Percentiles rank a stretch among this genome's conserved stretches.
Conservation (phyloP, 768 basidiomycete species). For the Boletus bicolor region DNA sequence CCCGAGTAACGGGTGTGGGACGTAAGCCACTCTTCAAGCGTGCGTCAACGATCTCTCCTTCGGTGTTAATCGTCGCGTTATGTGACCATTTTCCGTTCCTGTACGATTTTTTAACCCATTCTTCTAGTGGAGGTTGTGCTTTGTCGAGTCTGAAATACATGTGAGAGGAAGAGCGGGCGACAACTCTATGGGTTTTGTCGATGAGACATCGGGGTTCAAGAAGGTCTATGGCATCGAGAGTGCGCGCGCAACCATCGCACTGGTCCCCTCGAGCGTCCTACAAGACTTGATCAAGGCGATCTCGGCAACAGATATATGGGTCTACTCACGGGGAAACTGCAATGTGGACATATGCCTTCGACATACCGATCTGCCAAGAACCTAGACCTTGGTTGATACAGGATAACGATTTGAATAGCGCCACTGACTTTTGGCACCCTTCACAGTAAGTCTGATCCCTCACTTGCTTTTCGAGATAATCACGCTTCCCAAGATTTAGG, state of each 20-base stretch:
- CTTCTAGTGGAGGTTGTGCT: conserved; percentile 78
- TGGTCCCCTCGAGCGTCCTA: conserved; percentile 98
- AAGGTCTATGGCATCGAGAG: conserved; percentile 90
- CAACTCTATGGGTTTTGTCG: conserved; percentile 73
- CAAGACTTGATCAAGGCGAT: neutral
- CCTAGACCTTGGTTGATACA: conserved; percentile 36
- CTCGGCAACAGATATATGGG: neutral
- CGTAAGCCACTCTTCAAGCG: conserved; percentile 81
- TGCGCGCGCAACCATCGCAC: conserved; percentile 91
- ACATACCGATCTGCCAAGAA: conserved; percentile 98
- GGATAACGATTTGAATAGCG: neutral
- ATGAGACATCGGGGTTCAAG: conserved; percentile 93
- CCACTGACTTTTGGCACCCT: conserved; percentile 72
- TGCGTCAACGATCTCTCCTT: conserved; percentile 87
- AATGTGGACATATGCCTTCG: conserved; percentile 96
- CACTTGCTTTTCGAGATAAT: conserved; percentile 73
- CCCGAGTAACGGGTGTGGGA: conserved; percentile 89
- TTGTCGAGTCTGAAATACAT: conserved; percentile 88
- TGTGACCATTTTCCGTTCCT: conserved; percentile 87
- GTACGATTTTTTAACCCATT: conserved; percentile 82
- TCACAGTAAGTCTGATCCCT: conserved; percentile 96
- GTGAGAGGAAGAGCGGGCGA: conserved; percentile 76
- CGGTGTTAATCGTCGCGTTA: conserved; percentile 85
- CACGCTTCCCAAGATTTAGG: conserved; percentile 74
- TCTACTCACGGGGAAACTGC: conserved; percentile 68